Conservation (phyloP, 2,329 filamentous ascomycete species). For the Pseudogymnoascus sp. region DNA sequence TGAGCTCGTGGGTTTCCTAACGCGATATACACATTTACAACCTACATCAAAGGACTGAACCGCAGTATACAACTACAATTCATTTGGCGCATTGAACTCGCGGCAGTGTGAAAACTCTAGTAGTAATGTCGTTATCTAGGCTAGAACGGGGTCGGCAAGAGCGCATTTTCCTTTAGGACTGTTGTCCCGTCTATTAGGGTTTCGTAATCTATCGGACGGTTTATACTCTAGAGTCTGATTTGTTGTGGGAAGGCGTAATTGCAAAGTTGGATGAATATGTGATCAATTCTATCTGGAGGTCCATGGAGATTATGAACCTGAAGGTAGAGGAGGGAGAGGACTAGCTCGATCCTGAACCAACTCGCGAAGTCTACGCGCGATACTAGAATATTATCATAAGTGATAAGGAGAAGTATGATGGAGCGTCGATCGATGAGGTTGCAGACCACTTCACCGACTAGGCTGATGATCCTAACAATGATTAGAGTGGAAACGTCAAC, state of each 20-base stretch:
- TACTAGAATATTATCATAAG: background rate
- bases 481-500: background rate
- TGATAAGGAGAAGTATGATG: conserved; percentile 4
- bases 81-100: background rate
- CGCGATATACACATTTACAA: background rate
- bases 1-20: background rate
- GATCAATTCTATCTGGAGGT: background rate
- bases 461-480: background rate
- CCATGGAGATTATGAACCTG: background rate
- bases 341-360: background rate
- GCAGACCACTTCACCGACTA: background rate
- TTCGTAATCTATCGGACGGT: conserved; percentile 21
- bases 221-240: conserved; percentile 21
- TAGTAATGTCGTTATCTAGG: background rate
- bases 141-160: background rate
- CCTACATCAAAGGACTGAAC: background rate
- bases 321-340: background rate
- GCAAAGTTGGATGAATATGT: conserved; percentile 18
- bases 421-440: background rate
- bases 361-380: background rate
- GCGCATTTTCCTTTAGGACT: background rate
- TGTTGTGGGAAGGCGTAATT: conserved; percentile 15
- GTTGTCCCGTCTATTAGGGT: background rate
- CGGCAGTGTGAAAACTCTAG: background rate
- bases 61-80: background rate